Evolutionary conservation across 129 eudicot genomes (phyloP), one percentile per base, ranked within the genome.

Genomic region (Pittosporum tobira): DNA sequence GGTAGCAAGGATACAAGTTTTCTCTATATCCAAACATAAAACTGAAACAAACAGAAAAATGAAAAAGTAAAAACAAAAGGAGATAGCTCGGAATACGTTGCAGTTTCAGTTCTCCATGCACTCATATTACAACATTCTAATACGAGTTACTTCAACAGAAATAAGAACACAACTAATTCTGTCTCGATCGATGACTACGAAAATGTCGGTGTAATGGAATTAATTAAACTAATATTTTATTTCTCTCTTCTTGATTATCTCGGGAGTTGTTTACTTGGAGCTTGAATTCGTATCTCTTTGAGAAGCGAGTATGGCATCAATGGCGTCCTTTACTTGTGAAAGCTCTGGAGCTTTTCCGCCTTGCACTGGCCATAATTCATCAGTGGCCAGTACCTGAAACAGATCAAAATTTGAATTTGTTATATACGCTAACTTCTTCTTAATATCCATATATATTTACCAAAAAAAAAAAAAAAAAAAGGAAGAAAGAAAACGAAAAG

Each of bases 321-420:
- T 91, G 75, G 94, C 94, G 46, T 91, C 94, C 67, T 76, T 83
- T 20, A 91, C 98, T 79, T 91, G 94, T 30, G 95, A 77, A 42
- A 91, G 82, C 55, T 91, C 90, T 3, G 98, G 96, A n/a, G 96
- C 83, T 74, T 91, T 91, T 52, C 96, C 94, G 27, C 96, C 96
- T 61, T 81, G 94, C 37, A 83, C 94, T 16, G 98, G 98, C 98
- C 98, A 91, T 62, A 91, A 81, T 59, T 91, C 98, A 76, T 91
- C 98, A 23, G 96, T 83, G n/a, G 96, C 98, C 90, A 91, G 77
- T 22, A 91, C 96, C 98, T 91, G 57, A 46, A 27, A 36, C 15
- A 2, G 20, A 43, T 27, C 21, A 34, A 38, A 18, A n/a, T n/a
- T n/a, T n/a, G n/a, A n/a, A n/a, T n/a, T n/a, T n/a, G n/a, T n/a